A percentile compares a stretch with the other conserved stretches of the same genome.
Conservation (phyloP, 2,329 filamentous ascomycete genomes). For the Diplodia corticola region DNA sequence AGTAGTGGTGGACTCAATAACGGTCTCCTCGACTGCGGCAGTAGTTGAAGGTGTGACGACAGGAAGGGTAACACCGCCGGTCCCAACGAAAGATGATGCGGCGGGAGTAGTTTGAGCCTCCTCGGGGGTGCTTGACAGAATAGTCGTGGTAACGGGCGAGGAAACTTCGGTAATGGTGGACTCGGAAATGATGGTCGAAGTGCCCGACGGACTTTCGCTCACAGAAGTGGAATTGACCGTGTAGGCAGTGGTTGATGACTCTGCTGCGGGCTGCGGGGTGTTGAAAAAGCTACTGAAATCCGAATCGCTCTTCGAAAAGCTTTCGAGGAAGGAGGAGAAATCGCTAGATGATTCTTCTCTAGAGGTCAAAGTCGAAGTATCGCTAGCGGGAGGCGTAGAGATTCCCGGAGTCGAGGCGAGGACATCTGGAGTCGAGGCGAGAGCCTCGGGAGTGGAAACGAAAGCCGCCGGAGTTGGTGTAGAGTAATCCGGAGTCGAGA, state of each 20-base stretch:
- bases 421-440: neutral
- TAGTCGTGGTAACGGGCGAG: slow-evolving; percentile 1
- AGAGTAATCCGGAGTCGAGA: slow-evolving; percentile 4
- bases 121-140: slow-evolving; percentile 8
- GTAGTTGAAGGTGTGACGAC: slow-evolving; percentile 15
- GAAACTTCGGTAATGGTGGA: slow-evolving; percentile 28
- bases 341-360: slow-evolving; percentile 25
- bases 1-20: neutral
- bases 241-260: slow-evolving; percentile 18
- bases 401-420: neutral
- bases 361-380: slow-evolving; percentile 19
- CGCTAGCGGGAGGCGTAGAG: slow-evolving; percentile 12
- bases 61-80: slow-evolving; percentile 3
- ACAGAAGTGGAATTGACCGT: slow-evolving; percentile 3
- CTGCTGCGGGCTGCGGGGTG: neutral
- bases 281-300: slow-evolving; percentile 24
- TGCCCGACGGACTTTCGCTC: slow-evolving; percentile 3
- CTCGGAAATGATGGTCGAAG: slow-evolving; percentile 27
- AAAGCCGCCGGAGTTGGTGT: slow-evolving; percentile 6
- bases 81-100: slow-evolving; percentile 14
- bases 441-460: slow-evolving; percentile 10
- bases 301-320: slow-evolving; percentile 28
- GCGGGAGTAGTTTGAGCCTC: neutral
- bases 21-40: neutral
- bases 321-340: slow-evolving; percentile 33